Evolutionary conservation across 2,329 filamentous ascomycete species (phyloP).

Genomic region (Trichoderma lentiforme): DNA sequence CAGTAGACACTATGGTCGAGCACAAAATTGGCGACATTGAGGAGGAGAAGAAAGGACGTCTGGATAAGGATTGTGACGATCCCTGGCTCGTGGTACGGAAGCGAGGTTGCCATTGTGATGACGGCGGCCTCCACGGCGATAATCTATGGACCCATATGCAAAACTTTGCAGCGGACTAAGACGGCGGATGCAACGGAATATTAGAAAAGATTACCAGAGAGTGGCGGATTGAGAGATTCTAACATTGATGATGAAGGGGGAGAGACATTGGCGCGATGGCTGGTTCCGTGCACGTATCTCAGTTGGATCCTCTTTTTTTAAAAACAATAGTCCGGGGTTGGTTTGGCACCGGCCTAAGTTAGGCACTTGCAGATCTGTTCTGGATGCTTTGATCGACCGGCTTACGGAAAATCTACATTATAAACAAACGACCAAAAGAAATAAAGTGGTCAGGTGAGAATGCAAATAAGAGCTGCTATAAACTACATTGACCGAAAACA

Average conservation of each 20-base stretch:
- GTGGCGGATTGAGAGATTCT: background rate
- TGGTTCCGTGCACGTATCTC: background rate
- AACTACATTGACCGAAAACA: background rate
- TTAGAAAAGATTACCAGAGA: background rate
- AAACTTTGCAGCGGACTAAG: too few relatives aligned
- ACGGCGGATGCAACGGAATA: background rate
- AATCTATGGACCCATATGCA: background rate
- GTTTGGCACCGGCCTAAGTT: background rate
- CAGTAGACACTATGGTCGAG: constrained; percentile 64
- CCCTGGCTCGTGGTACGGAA: constrained; percentile 60
- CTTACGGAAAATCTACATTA: background rate
- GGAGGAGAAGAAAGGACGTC: constrained; percentile 58
- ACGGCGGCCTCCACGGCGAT: background rate
- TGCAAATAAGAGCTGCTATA: background rate
- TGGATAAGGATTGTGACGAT: constrained; percentile 58
- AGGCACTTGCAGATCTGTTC: background rate
- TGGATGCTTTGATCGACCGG: background rate
- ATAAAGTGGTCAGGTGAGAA: background rate
- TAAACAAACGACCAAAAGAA: background rate
- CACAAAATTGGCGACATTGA: constrained; percentile 56
- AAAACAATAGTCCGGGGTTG: background rate
- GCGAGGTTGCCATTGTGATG: constrained; percentile 7
- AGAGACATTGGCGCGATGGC: background rate
- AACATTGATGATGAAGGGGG: background rate
- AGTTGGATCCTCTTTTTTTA: background rate